These are phyloP conservation scores for Claviceps quebecensis DNA, from an alignment of 2,329 filamentous ascomycete species.

Conservation along the genomic window DNA sequence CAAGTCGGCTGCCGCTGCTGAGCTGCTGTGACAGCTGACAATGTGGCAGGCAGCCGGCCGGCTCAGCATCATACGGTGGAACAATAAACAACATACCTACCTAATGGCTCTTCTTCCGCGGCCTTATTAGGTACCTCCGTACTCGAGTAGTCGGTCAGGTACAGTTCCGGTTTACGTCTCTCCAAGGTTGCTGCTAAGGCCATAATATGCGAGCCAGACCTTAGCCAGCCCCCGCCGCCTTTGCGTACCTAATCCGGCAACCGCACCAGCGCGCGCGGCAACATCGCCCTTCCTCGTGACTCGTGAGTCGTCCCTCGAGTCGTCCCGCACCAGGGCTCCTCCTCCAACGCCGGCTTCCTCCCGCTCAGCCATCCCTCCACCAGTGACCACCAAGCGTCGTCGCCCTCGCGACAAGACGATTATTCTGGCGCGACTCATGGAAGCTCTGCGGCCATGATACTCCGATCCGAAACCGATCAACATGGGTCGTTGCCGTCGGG, in stretches of 20 bases:
- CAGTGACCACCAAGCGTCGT: conserved; percentile 8
- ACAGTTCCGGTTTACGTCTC: background rate
- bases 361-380: conserved; percentile 4
- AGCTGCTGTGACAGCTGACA: background rate
- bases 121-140: too few relatives aligned
- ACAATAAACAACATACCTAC: background rate
- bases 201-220: background rate
- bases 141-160: too few relatives aligned
- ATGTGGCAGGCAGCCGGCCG: background rate
- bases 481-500: conserved; percentile 17
- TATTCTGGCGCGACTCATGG: conserved; percentile 11
- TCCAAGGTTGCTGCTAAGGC: background rate
- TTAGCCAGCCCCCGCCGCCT: background rate
- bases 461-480: conserved; percentile 14
- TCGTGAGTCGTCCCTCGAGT: background rate
- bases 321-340: conserved; percentile 10
- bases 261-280: conserved; percentile 5
- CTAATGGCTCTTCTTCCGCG: background rate
- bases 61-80: background rate
- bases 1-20: too few relatives aligned
- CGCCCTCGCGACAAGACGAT: conserved; percentile 12
- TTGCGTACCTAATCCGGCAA: background rate
- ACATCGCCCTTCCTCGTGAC: conserved; percentile 1
- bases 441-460: conserved; percentile 17
- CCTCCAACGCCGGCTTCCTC: conserved; percentile 11